Evolutionary conservation across 2,329 filamentous ascomycete species (phyloP), one percentile per base, ranked within the genome.

Genomic region (Fusarium torulosum): DNA sequence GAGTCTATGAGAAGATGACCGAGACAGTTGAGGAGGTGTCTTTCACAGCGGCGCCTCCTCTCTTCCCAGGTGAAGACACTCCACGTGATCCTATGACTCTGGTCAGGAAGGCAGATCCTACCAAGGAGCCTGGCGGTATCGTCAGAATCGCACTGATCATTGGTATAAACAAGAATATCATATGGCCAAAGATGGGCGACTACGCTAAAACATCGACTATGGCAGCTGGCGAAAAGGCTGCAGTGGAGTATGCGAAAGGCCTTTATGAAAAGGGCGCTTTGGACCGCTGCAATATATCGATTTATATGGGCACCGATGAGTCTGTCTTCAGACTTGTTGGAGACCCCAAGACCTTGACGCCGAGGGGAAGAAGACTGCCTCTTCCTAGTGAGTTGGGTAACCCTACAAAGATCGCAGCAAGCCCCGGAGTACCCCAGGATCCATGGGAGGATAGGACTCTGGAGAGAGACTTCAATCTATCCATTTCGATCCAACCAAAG

Each of bases 121-220:
- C 23, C 2, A 51, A 51, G 4, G 49, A 51, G 3, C 49, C 49
- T 23, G 49, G 49, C 1, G 49, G 49, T 23, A 51, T 51, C 2
- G 37, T 42, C 4, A 31, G 37, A 7, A 51, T 51, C 15, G 14
- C 49, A 1, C 29, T 51, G 15, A 31, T 51, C 14, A 51, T 51
- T 14, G 47, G 47, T 0, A 29, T 51, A 10, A 41, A 9, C 15
- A 40, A 40, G 3, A 13, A 19, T 21, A 14, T 51, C 0, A 13
- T 23, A 7, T 51, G 49, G 37, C 49, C 49, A 31, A 51, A 42
- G 37, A 29, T 42, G 23, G 49, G 35, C 10, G 49, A 51, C 7
- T 51, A 31, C 7, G 13, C 17, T 3, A 42, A 51, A 25, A 51
- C 6, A 23, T n/a, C 37, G 17, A 27, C 13, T 0, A 40, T 51